phyloP scores from a whole-genome alignment of 2,329 filamentous ascomycete species.

The Acrocalymma vagum region DNA sequence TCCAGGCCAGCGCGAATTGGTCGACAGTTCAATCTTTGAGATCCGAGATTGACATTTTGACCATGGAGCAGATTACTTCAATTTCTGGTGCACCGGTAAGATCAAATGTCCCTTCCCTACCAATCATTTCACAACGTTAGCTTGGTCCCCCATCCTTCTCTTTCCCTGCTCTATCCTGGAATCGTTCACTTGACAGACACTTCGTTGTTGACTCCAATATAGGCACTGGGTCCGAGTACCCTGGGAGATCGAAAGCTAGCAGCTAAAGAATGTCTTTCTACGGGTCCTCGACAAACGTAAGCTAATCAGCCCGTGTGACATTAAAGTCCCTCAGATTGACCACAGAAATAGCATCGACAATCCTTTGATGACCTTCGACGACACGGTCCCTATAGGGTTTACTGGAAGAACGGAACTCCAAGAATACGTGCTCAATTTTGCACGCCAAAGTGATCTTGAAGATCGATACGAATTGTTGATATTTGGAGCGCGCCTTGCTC shows the following conservation, averaged over 20 bases:
- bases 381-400: conserved; percentile 10
- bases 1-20: not conserved
- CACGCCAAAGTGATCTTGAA: conserved; percentile 14
- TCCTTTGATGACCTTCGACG: conserved; percentile 29
- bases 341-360: conserved; percentile 24
- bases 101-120: too few species aligned
- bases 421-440: conserved; percentile 28
- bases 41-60: not conserved
- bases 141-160: too few species aligned
- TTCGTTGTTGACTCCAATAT: too few species aligned
- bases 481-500: conserved; percentile 29
- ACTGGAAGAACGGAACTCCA: conserved; percentile 25
- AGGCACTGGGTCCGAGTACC: conserved; percentile 2
- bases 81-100: too few species aligned
- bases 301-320: not conserved
- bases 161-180: too few species aligned
- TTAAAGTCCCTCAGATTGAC: conserved; percentile 4
- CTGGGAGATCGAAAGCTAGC: conserved; percentile 6
- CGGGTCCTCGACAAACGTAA: conserved; percentile 20
- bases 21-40: too few species aligned
- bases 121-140: too few species aligned
- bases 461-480: conserved; percentile 25
- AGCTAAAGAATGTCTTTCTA: conserved; percentile 2
- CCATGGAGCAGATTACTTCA: not conserved
- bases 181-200: too few species aligned